Evolutionary conservation across 345 rosid species (phyloP).

Genomic region (Microthlaspi erraticum): DNA sequence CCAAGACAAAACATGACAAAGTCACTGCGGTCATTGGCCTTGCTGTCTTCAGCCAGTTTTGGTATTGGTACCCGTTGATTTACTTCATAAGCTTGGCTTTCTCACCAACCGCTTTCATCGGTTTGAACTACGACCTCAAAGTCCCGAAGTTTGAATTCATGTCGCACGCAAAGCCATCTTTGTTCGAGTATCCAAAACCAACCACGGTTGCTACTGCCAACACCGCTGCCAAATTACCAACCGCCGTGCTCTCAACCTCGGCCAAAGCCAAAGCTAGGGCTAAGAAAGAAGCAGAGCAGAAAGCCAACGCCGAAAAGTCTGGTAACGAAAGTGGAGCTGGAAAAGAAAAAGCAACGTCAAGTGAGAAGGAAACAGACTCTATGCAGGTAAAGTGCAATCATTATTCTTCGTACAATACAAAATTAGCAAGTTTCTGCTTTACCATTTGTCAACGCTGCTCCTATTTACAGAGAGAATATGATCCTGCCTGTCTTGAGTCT

Average conservation of each 20-base stretch:
- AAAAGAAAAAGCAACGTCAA: slow-evolving; percentile 64
- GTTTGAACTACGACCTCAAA: slow-evolving; percentile 89
- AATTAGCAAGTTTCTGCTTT: background rate
- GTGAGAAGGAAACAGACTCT: slow-evolving; percentile 80
- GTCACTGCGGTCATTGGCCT: slow-evolving; percentile 93
- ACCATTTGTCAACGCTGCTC: background rate
- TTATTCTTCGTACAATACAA: background rate
- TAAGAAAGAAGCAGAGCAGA: slow-evolving; percentile 93
- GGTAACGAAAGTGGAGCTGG: slow-evolving; percentile 51
- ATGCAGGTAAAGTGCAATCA: slow-evolving; percentile 71
- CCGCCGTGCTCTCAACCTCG: slow-evolving; percentile 88
- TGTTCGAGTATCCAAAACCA: slow-evolving; percentile 93
- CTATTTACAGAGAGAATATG: background rate
- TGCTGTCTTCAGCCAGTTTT: slow-evolving; percentile 93
- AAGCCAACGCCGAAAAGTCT: slow-evolving; percentile 56
- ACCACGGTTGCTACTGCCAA: slow-evolving; percentile 73
- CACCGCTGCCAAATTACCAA: slow-evolving; percentile 82
- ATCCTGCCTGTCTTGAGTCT: background rate
- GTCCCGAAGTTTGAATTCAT: slow-evolving; percentile 92
- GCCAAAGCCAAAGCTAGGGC: slow-evolving; percentile 90
- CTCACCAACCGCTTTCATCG: slow-evolving; percentile 92
- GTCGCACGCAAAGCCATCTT: slow-evolving; percentile 85
- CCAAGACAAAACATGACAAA: slow-evolving; percentile 93
- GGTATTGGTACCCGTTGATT: slow-evolving; percentile 98
- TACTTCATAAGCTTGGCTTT: slow-evolving; percentile 82